Evolutionary conservation across 352 stramenopile species (phyloP).

Genomic region (Globisporangium echinulatum): DNA sequence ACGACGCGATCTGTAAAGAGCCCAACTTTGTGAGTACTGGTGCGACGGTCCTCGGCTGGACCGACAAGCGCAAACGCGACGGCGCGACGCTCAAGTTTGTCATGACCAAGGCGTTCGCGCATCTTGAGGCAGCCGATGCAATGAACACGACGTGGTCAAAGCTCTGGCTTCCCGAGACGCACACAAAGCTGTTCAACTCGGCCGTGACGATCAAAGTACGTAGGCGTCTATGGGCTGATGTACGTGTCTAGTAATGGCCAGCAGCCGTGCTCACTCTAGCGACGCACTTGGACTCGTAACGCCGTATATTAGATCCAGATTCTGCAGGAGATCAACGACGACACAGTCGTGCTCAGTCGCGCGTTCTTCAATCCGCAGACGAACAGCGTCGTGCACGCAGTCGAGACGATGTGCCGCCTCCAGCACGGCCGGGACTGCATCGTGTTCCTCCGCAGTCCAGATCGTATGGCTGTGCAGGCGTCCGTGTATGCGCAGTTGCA

Average conservation of each 20-base stretch:
- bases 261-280: no score
- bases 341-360: constrained; percentile 30
- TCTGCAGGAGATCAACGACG: constrained; percentile 29
- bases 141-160: constrained; percentile 26
- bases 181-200: constrained; percentile 25
- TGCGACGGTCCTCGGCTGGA: constrained; percentile 11
- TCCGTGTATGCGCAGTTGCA: constrained; percentile 15
- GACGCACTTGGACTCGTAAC: background rate
- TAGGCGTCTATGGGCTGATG: no score
- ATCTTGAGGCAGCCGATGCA: constrained; percentile 9
- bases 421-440: constrained; percentile 18
- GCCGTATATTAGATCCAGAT: constrained; percentile 13
- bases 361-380: constrained; percentile 33
- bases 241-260: background rate
- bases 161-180: constrained; percentile 17
- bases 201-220: constrained; percentile 20
- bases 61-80: constrained; percentile 10
- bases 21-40: constrained; percentile 21
- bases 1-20: constrained; percentile 15
- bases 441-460: constrained; percentile 26
- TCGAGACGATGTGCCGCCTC: constrained; percentile 28
- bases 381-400: constrained; percentile 19
- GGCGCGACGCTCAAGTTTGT: constrained; percentile 11
- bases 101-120: constrained; percentile 14
- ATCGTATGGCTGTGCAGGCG: constrained; percentile 16